Percentiles rank a stretch among this genome's conserved stretches.
phyloP scores from a whole-genome alignment of 352 stramenopile genomes.

The Pythium graminicola region DNA sequence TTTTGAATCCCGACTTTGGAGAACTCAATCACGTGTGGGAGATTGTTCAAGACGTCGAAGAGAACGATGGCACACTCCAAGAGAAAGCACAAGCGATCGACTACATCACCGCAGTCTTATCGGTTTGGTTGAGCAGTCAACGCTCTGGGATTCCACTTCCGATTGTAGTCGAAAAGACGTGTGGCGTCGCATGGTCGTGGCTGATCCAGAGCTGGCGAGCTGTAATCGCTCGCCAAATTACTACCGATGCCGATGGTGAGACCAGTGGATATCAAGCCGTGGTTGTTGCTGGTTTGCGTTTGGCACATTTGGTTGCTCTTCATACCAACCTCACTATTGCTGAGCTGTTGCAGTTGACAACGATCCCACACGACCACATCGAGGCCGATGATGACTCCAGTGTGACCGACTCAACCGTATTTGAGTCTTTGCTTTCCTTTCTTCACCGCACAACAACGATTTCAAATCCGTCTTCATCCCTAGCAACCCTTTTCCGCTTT shows the following conservation, averaged over 20 bases:
- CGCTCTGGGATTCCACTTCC: neutral
- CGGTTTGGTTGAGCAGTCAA: constrained; percentile 12
- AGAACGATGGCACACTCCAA: constrained; percentile 31
- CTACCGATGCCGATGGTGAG: neutral
- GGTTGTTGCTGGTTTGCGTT: neutral
- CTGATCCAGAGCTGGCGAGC: constrained; percentile 2
- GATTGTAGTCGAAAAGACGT: constrained; percentile 1
- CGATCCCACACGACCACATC: neutral
- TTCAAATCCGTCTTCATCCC: no score
- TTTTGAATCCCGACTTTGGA: constrained; percentile 25
- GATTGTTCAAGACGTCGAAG: constrained; percentile 29
- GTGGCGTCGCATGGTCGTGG: constrained; percentile 10
- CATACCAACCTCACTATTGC: neutral
- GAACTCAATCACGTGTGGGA: constrained; percentile 29
- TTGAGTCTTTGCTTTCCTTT: neutral
- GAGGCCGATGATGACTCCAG: neutral
- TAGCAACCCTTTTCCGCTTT: neutral
- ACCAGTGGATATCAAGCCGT: neutral
- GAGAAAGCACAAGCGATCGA: constrained; percentile 29
- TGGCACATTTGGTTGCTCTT: neutral
- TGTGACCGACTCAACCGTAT: neutral
- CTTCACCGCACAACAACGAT: neutral
- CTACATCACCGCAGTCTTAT: constrained; percentile 26
- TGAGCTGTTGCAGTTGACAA: neutral
- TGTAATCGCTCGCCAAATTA: neutral